Evolutionary conservation across 2,329 filamentous ascomycete species (phyloP), one percentile per base, ranked within the genome.

Genomic region (Botrytis fragariae): DNA sequence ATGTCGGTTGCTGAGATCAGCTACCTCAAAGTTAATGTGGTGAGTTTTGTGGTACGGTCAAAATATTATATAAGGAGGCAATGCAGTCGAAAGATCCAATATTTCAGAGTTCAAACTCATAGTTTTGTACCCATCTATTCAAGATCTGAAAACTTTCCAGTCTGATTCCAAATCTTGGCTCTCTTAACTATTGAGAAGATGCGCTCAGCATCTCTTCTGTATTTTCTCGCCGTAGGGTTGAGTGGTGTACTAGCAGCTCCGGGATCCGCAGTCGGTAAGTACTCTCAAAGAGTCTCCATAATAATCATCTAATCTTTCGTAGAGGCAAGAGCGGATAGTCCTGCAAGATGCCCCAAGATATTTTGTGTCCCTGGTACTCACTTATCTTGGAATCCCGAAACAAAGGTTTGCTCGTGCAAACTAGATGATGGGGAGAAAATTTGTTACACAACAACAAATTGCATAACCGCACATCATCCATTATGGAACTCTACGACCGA

Each of bases 311-410:
- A 39, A 67, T 35, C 10, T 7, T 35, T 64, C 32, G 10, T 57
- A 72, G 70, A 64, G 42, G 20, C 44, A 65, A 71, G 63, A 71
- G 60, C 35, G 48, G 69, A 71, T 25, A 74, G 73, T 14, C 74
- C 75, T 16, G 67, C 68, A 20, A 74, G 65, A 37, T 75, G 74
- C 25, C 73, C 74, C 9, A 72, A 69, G 4, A 72, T 75, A 14
- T 67, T 72, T 20, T 75, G 74, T 48, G 42, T 48, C 18, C 44
- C 69, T n/a, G 69, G 72, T 16, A 73, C 71, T 3, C 74, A 74
- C 59, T 69, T 74, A 4, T 74, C 74, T 29, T 75, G 69, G 48
- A 73, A 74, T 25, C 63, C 71, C 18, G 35, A 42, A 16, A 72
- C 67, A 22, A 71, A 67, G 22, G 37, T 51, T 69, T 75, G 74